Percentiles rank a stretch among this genome's conserved stretches.
Evolutionary conservation across 495 filamentous ascomycete species (phyloP).

Genomic region (Aspergillus nanangensis): DNA sequence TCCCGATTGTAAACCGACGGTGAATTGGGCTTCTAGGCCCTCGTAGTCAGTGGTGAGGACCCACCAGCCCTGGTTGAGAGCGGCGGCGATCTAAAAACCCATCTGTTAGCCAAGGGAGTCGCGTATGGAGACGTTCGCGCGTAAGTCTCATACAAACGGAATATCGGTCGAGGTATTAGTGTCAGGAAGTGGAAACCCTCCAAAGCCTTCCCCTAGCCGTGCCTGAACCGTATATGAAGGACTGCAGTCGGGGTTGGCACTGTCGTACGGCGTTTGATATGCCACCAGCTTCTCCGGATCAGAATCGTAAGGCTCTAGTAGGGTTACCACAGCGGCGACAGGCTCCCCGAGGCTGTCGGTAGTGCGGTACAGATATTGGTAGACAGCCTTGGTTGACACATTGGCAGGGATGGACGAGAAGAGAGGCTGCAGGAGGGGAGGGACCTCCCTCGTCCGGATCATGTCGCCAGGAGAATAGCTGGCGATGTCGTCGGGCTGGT

Average conservation of each 20-base stretch:
- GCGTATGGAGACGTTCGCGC: neutral
- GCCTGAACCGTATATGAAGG: slow-evolving; percentile 11
- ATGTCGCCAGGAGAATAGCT: slow-evolving; percentile 8
- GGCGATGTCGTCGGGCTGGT: slow-evolving; percentile 7
- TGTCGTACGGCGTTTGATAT: slow-evolving; percentile 16
- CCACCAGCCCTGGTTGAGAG: slow-evolving; percentile 20
- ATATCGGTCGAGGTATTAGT: slow-evolving; percentile 7
- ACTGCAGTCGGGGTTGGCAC: slow-evolving; percentile 13
- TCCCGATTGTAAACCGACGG: slow-evolving; percentile 12
- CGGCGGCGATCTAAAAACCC: slow-evolving; percentile 9
- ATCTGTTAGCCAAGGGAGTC: neutral
- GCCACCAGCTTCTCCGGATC: slow-evolving; percentile 12
- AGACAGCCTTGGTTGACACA: neutral
- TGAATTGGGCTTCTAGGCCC: slow-evolving; percentile 17
- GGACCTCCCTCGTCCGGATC: slow-evolving; percentile 10
- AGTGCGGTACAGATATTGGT: slow-evolving; percentile 17
- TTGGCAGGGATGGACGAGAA: slow-evolving; percentile 12
- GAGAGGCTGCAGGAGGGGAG: slow-evolving; percentile 6
- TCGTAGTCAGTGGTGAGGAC: slow-evolving; percentile 20
- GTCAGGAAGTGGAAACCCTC: neutral
- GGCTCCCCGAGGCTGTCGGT: slow-evolving; percentile 15
- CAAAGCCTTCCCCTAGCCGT: neutral
- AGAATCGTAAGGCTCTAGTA: slow-evolving; percentile 14
- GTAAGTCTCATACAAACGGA: slow-evolving; percentile 6
- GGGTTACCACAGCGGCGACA: slow-evolving; percentile 10